These are phyloP conservation scores for Lycium barbarum DNA, from an alignment of 257 asterid species.

Conservation along the genomic window DNA sequence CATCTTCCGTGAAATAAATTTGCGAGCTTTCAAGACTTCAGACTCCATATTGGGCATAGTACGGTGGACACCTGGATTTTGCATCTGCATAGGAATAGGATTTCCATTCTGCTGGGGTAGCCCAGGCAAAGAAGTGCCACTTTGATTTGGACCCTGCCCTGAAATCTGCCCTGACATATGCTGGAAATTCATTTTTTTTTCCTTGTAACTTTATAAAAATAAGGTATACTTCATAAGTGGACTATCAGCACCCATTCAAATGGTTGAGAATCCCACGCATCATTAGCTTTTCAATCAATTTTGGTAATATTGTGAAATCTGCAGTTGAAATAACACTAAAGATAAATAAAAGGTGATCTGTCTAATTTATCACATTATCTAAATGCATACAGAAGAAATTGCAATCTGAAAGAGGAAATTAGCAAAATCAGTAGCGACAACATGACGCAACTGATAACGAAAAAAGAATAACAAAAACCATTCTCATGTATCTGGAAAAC, in stretches of 20 bases:
- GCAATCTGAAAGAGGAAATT: conserved; percentile 2
- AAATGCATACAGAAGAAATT: conserved; percentile 15
- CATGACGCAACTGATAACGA: not conserved
- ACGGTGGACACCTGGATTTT: conserved; percentile 62
- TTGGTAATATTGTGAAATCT: not conserved
- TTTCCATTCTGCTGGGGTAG: conserved; percentile 69
- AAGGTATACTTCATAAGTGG: conserved; percentile 23
- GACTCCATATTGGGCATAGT: conserved; percentile 53
- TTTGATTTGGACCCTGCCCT: conserved; percentile 69
- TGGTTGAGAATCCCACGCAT: conserved; percentile 3
- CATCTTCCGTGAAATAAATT: conserved; percentile 63
- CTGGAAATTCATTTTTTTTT: conserved; percentile 60
- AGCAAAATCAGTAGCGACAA: conserved; percentile 25
- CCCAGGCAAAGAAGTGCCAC: conserved; percentile 59
- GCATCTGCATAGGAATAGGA: conserved; percentile 66
- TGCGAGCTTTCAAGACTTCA: conserved; percentile 61
- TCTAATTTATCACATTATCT: not conserved
- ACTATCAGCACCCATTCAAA: conserved; percentile 26
- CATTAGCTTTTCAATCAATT: conserved; percentile 4
- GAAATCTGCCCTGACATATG: conserved; percentile 70
- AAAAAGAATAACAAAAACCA: not conserved
- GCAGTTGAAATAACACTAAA: conserved; percentile 17
- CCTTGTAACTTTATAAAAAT: conserved; percentile 25
- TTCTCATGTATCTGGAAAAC: not conserved
- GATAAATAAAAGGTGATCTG: not conserved